Percentiles rank a stretch among this genome's conserved stretches.
phyloP scores from a whole-genome alignment of 202 grass and related monocot genomes.

The Setaria viridis region DNA sequence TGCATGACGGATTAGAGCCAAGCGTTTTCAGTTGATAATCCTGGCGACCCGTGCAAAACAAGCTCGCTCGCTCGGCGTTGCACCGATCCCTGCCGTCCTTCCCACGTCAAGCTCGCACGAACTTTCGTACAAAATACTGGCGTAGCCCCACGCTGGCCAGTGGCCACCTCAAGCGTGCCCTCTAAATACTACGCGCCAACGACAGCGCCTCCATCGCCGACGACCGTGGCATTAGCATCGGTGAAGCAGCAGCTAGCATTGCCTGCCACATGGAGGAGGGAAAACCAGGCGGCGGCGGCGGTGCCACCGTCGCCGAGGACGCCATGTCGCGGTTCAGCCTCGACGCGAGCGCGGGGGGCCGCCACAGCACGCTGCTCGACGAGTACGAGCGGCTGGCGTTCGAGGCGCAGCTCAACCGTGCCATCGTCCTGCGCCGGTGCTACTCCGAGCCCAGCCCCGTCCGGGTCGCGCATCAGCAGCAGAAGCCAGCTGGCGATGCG shows the following conservation, averaged over 20 bases:
- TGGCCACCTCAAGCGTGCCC: not conserved
- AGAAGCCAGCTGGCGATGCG: not conserved
- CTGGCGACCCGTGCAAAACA: constrained; percentile 16
- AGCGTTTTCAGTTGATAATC: not conserved
- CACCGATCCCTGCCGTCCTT: constrained; percentile 65
- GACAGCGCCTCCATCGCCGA: not conserved
- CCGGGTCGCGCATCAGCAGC: constrained; percentile 12
- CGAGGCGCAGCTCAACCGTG: constrained; percentile 73
- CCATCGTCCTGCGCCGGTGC: constrained; percentile 84
- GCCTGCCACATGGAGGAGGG: constrained; percentile 27
- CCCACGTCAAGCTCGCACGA: constrained; percentile 54
- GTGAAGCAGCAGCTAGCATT: not conserved
- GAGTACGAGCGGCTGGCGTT: constrained; percentile 75
- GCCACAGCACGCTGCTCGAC: constrained; percentile 72
- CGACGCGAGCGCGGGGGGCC: constrained; percentile 60
- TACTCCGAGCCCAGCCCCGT: constrained; percentile 74
- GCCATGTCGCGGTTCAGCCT: constrained; percentile 58
- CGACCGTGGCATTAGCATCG: not conserved
- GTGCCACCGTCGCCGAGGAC: not conserved
- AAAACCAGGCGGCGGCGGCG: not conserved
- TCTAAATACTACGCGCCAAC: constrained; percentile 30
- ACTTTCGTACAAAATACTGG: constrained; percentile 46
- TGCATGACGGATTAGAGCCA: not conserved
- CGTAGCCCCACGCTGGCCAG: not conserved
- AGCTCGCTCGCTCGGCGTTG: not conserved